A percentile compares a stretch with the other conserved stretches of the same genome.
These are phyloP conservation scores for Notholithocarpus densiflorus DNA, from an alignment of 306 rosid species.

Conservation along the genomic window DNA sequence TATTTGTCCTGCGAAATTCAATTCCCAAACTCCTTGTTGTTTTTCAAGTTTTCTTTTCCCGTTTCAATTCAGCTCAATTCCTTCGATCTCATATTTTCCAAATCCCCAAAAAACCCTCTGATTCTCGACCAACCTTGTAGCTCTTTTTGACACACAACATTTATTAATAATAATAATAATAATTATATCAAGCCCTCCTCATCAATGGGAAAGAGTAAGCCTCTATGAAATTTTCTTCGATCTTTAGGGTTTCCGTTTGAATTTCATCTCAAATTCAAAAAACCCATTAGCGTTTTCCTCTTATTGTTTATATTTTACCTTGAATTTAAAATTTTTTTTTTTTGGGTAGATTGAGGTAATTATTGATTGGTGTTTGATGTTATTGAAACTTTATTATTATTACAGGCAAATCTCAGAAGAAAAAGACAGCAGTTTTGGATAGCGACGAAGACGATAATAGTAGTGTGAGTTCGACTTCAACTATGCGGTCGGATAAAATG, in stretches of 20 bases:
- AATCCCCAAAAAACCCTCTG: constrained; percentile 22
- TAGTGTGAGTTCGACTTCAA: constrained; percentile 79
- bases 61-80: constrained; percentile 39
- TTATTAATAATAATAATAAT: no score
- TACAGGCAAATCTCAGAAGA: constrained; percentile 77
- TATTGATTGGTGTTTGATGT: constrained; percentile 1
- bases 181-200: constrained; percentile 22
- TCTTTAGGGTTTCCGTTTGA: constrained; percentile 6
- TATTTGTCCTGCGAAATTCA: constrained; percentile 32
- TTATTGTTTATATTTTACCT: background rate
- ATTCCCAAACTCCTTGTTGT: constrained; percentile 20
- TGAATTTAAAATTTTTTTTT: background rate
- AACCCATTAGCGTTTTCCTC: background rate
- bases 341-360: background rate
- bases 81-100: constrained; percentile 26
- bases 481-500: constrained; percentile 60
- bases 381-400: background rate
- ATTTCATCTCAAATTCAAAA: background rate
- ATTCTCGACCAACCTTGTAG: constrained; percentile 42
- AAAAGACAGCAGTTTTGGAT: constrained; percentile 59
- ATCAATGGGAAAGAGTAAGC: constrained; percentile 89
- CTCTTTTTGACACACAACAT: constrained; percentile 24
- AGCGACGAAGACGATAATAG: constrained; percentile 69
- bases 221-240: background rate
- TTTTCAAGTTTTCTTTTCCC: constrained; percentile 4